Evolutionary conservation across 163 green algal species (phyloP), one percentile per base, ranked within the genome.

Genomic region (Picocystis sp.): DNA sequence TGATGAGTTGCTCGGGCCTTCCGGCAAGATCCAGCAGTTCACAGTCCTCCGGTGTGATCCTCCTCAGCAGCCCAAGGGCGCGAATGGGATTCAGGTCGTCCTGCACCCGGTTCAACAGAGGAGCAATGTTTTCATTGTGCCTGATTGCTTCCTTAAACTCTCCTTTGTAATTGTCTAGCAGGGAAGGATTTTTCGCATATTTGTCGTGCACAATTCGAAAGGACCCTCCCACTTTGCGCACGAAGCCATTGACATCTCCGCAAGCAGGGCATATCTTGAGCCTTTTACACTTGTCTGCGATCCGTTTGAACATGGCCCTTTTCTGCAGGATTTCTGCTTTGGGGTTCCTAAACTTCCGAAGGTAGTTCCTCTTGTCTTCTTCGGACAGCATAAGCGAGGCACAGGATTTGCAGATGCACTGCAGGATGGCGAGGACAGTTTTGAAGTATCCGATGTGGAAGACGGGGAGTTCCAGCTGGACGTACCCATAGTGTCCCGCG

Each of bases 331-430:
- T 72, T 73, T 97, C 86, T 41, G 81, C 51, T 11, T 69, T 47
- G 8, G 76, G 72, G 47, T 73, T 82, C 50, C 83, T 71, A 56
- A 92, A 84, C 12, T 61, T 58, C 65, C 72, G 79, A 60, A 86
- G 64, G 60, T 66, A 86, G 33, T 66, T 56, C 5, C 62, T 56
- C 25, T 43, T 69, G 56, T 95, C 83, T 29, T 84, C 71, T 11
- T 84, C 77, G 0, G 70, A 56, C 59, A 98, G 71, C 66, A 98
- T 65, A 43, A 97, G 70, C 19, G 77, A 73, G 13, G 76, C 76
- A 64, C 90, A 98, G 33, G 45, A 67, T 75, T 97, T 97, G 78
- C 90, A 98, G 62, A 98, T 93, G 77, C 78, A 93, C 74, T 97
- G 85, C 66, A 98, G 75, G 29, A 92, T 80, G 53, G 79, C 64